phyloP scores from a whole-genome alignment of 169 alveolate genomes.

The Cryptosporidium ubiquitum region DNA sequence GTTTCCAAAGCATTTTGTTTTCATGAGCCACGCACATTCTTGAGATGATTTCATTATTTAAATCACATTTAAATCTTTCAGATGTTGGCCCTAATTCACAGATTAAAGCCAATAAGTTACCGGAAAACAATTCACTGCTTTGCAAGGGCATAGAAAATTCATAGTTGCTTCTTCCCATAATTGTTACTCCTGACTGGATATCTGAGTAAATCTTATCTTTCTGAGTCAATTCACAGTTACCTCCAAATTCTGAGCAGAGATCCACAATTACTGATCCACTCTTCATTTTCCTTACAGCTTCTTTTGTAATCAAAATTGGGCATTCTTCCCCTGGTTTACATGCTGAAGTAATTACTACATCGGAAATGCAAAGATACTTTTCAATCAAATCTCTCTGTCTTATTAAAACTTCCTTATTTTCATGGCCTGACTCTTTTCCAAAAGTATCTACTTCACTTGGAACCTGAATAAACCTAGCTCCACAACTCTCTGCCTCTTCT shows the following conservation, averaged over 20 bases:
- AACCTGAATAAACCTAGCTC: slow-evolving; percentile 81
- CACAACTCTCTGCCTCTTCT: slow-evolving; percentile 82
- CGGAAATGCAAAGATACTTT: slow-evolving; percentile 76
- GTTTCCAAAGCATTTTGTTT: slow-evolving; percentile 19
- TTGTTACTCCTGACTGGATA: slow-evolving; percentile 77
- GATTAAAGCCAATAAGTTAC: slow-evolving; percentile 69
- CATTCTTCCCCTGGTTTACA: slow-evolving; percentile 81
- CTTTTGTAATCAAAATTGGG: slow-evolving; percentile 78
- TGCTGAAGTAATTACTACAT: slow-evolving; percentile 85
- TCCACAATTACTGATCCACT: slow-evolving; percentile 84
- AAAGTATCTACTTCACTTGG: slow-evolving; percentile 74
- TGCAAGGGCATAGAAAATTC: slow-evolving; percentile 82
- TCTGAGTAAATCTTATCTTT: slow-evolving; percentile 73
- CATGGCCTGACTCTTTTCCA: slow-evolving; percentile 77
- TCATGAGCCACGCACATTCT: slow-evolving; percentile 43
- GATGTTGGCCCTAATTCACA: slow-evolving; percentile 71
- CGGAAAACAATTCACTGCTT: slow-evolving; percentile 71
- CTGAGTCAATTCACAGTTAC: slow-evolving; percentile 79
- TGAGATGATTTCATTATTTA: slow-evolving; percentile 9
- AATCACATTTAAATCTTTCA: slow-evolving; percentile 24
- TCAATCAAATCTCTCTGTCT: slow-evolving; percentile 77
- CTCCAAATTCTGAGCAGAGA: slow-evolving; percentile 82
- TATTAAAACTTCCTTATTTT: slow-evolving; percentile 67
- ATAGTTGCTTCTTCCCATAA: slow-evolving; percentile 83
- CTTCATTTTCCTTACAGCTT: slow-evolving; percentile 80